Evolutionary conservation across 306 rosid species (phyloP), one percentile per base, ranked within the genome.

Genomic region (Echinosophora koreensis): DNA sequence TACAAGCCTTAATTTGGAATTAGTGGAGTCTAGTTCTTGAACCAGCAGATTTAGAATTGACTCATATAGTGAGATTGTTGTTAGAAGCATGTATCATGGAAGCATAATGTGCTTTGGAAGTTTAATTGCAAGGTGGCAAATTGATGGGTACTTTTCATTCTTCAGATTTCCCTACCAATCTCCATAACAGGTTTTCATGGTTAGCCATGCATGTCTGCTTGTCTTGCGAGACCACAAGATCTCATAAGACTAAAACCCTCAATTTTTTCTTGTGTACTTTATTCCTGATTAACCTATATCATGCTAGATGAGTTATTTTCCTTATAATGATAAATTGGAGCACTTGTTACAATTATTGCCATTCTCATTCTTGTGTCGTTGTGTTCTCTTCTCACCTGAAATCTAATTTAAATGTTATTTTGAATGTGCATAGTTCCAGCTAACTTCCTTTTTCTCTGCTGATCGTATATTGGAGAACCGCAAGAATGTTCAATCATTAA

Each of bases 1-100:
- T 38, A 11, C 4, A 50, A 18, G 38, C 77, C 38, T 18, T 8
- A 28, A 22, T 12, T 16, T 62, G 44, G 54, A 52, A 5, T 54
- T 16, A 10, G 16, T 30, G 15, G 50, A 51, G 50, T 5, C 37
- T 38, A 55, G 65, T 46, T 4, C 5, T 56, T 54, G 32, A 55
- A 38, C 52, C 12, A 17, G 38, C 14, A 27, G 28, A 34, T 34
- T 51, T 69, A 8, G 32, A 51, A 14, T 11, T 3, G 46, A 34
- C 15, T n/a, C 28, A 49, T 34, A 32, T 69, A 62, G 32, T 32
- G 57, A 13, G 72, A 44, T 27, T 66, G 57, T 66, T 66, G 55
- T 22, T 66, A 13, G 16, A 60, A 60, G 42, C 37, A 4, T 7
- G 8, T 65, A 8, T 11, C 3, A 9, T 12, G 10, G 17, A 41